Base-by-base conservation (phyloP, 78 protist genomes). In the Dictyostelium brefeldianum region DNA sequence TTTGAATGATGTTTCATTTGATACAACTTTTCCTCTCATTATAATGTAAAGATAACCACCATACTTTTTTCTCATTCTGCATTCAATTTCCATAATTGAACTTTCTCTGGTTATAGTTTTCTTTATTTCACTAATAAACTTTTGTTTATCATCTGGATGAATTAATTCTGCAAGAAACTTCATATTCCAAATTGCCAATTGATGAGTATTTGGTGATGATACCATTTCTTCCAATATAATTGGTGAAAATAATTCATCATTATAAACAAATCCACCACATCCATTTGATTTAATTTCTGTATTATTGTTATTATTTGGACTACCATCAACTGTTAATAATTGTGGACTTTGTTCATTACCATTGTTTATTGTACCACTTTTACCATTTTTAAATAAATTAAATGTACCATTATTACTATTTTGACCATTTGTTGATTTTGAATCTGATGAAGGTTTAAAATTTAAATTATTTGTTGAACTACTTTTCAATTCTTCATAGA, bases 131-230 rank as follows among this genome's bases (percentile, higher is more conserved):
- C 51, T 36, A 25, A 84, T 74, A 64, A 84, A 84, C 27, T 70
- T 22, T 43, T 53, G 75, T 59, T 84, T 84, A 36, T 84, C 92
- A 11, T 84, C 92, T 7, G 81, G 81, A 27, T 84, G 92, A 75
- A 84, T 84, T 54, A 84, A 69, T 43, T 84, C 82, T 6, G 92
- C 54, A 2, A 84, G 17, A 47, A 73, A 57, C 25, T 75, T 71
- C 92, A 84, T 84, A 46, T 75, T 84, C 92, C 92, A 84, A 43
- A 84, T 69, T 7, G 92, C 92, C 5, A 84, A n/a, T 59, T 84
- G 92, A 74, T 84, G 92, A 15, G 92, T 84, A 59, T 84, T 84
- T 17, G 80, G 73, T 8, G 91, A 83, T 8, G 77, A 31, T 15
- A 25, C 25, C 43, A 78, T 69, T 22, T 71, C 83, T 27, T 84